A percentile compares a stretch with the other conserved stretches of the same genome.
Evolutionary conservation across 2,329 filamentous ascomycete species (phyloP).

Genomic region (Colletotrichum salicis): DNA sequence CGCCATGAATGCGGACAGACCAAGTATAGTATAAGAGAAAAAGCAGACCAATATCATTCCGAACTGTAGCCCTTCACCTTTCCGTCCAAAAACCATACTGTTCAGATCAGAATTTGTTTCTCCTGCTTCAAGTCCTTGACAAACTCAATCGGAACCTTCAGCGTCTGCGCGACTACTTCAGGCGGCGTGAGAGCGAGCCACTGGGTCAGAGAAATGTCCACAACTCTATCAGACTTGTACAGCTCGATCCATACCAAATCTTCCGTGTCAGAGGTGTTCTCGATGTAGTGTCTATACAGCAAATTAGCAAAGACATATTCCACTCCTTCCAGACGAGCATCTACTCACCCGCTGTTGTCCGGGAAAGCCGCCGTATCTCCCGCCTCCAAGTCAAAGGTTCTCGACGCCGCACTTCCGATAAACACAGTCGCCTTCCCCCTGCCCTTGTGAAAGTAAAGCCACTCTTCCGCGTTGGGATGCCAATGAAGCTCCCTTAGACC

Average conservation of each 20-base stretch:
- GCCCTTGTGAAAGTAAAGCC: slow-evolving; percentile 77
- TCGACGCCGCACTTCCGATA: slow-evolving; percentile 67
- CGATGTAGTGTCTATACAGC: slow-evolving; percentile 69
- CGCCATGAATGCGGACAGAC: not conserved
- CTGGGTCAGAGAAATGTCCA: slow-evolving; percentile 73
- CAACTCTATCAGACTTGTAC: slow-evolving; percentile 74
- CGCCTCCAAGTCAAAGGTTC: slow-evolving; percentile 74
- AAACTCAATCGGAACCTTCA: slow-evolving; percentile 68
- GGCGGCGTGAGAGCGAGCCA: slow-evolving; percentile 76
- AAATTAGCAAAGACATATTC: not conserved
- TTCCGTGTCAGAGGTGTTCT: slow-evolving; percentile 72
- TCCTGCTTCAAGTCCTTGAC: slow-evolving; percentile 70
- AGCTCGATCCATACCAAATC: slow-evolving; percentile 76
- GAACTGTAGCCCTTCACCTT: not conserved
- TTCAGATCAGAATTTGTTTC: slow-evolving; percentile 65
- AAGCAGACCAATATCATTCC: not conserved
- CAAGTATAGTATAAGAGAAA: not conserved
- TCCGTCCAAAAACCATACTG: not conserved
- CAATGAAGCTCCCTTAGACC: slow-evolving; percentile 75
- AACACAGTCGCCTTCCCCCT: slow-evolving; percentile 72
- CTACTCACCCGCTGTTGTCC: slow-evolving; percentile 65
- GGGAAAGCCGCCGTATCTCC: slow-evolving; percentile 78
- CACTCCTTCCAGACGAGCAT: not conserved
- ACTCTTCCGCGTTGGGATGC: slow-evolving; percentile 77
- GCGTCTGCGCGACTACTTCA: slow-evolving; percentile 68